phyloP scores from a whole-genome alignment of 768 basidiomycete genomes.

The Panellus pusillus region DNA sequence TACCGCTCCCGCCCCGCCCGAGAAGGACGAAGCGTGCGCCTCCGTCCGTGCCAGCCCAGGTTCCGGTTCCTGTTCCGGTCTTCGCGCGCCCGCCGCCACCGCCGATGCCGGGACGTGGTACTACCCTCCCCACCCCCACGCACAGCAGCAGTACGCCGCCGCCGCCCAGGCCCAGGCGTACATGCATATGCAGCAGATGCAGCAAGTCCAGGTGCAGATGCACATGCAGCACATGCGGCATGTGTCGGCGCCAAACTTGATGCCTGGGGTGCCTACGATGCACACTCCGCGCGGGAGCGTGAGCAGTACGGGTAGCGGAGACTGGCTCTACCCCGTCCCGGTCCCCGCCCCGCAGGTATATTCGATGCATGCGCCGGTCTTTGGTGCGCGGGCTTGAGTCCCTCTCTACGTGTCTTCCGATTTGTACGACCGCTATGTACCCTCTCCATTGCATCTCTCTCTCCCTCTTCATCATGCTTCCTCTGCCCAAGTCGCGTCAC shows the following conservation, averaged over 20 bases:
- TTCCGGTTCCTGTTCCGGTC: background rate
- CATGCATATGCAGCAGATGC: slow-evolving; percentile 15
- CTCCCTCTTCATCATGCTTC: too few relatives aligned
- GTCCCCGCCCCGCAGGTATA: background rate
- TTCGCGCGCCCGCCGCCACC: slow-evolving; percentile 5
- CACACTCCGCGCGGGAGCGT: slow-evolving; percentile 11
- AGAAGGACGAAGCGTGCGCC: slow-evolving; percentile 13
- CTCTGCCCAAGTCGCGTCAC: too few relatives aligned
- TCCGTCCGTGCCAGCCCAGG: background rate
- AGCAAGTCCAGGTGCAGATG: slow-evolving; percentile 16
- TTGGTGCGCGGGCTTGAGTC: too few relatives aligned
- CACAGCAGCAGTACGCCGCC: background rate
- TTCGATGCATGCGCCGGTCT: background rate
- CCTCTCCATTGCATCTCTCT: too few relatives aligned
- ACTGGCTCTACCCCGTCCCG: slow-evolving; percentile 9
- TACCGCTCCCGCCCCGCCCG: slow-evolving; percentile 1
- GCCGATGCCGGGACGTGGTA: slow-evolving; percentile 1
- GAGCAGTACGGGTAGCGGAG: slow-evolving; percentile 9
- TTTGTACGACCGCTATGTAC: too few relatives aligned
- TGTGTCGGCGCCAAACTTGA: slow-evolving; percentile 5
- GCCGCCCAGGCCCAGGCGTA: background rate
- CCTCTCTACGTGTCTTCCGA: too few relatives aligned
- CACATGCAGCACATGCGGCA: slow-evolving; percentile 20
- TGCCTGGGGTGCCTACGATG: background rate
- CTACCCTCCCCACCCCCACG: slow-evolving; percentile 11